A percentile compares a stretch with the other conserved stretches of the same genome.
Evolutionary conservation across 768 basidiomycete species (phyloP).

Genomic region (Tubosaeta sp.): DNA sequence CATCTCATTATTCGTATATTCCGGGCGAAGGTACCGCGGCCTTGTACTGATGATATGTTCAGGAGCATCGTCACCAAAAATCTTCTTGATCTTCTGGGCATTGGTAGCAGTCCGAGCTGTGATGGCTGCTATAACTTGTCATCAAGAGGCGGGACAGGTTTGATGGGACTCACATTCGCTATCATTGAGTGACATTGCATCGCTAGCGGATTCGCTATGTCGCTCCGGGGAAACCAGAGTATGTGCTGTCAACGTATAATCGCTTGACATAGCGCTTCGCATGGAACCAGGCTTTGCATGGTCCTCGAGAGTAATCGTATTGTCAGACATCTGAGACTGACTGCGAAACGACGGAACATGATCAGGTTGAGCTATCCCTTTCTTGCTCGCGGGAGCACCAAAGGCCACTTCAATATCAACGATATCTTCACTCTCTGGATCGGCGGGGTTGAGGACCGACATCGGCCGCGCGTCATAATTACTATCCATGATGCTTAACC

Average conservation of each 20-base stretch:
- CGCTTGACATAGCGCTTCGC: slow-evolving; percentile 19
- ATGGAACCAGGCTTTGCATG: slow-evolving; percentile 16
- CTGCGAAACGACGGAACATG: slow-evolving; percentile 28
- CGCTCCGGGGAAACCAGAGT: slow-evolving; percentile 24
- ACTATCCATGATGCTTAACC: slow-evolving; percentile 56
- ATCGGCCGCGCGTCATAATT: slow-evolving; percentile 43
- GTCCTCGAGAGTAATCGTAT: slow-evolving; percentile 31
- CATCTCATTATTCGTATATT: slow-evolving; percentile 77
- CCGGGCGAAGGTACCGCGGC: slow-evolving; percentile 85
- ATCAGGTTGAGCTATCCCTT: slow-evolving; percentile 18
- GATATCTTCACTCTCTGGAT: slow-evolving; percentile 47
- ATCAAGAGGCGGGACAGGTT: neutral
- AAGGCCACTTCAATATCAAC: slow-evolving; percentile 58
- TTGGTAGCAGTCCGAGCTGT: slow-evolving; percentile 25
- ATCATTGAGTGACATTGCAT: slow-evolving; percentile 19
- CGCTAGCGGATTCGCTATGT: slow-evolving; percentile 17
- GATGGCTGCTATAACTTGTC: slow-evolving; percentile 16
- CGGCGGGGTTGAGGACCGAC: slow-evolving; percentile 35
- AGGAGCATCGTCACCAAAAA: slow-evolving; percentile 61
- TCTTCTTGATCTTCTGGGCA: slow-evolving; percentile 57
- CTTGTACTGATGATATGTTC: slow-evolving; percentile 42
- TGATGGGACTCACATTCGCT: slow-evolving; percentile 20
- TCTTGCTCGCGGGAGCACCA: slow-evolving; percentile 35
- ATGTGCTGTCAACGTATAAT: slow-evolving; percentile 24
- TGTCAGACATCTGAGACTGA: slow-evolving; percentile 33